phyloP scores from a whole-genome alignment of 805 yeast genomes.

The Pichia rugopelliculosa region DNA sequence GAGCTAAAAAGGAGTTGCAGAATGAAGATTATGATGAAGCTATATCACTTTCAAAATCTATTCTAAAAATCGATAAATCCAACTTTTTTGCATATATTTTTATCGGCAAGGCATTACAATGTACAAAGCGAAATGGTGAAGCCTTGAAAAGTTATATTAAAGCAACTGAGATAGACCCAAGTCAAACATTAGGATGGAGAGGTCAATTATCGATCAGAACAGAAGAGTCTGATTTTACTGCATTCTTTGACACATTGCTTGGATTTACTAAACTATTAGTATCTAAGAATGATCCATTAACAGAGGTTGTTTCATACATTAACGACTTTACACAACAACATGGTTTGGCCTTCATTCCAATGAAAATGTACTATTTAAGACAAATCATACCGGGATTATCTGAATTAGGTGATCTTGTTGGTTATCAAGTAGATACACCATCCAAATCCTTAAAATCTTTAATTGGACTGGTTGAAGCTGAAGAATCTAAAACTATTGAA shows the following conservation, averaged over 20 bases:
- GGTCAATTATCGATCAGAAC: conserved; percentile 53
- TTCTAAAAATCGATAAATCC: conserved; percentile 45
- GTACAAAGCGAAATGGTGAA: conserved; percentile 29
- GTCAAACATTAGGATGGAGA: conserved; percentile 67
- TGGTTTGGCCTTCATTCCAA: conserved; percentile 8
- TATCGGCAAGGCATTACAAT: conserved; percentile 60
- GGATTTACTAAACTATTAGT: conserved; percentile 36
- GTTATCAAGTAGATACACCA: conserved; percentile 39
- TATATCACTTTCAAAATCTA: conserved; percentile 17
- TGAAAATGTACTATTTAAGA: conserved; percentile 42
- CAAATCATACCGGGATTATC: conserved; percentile 48
- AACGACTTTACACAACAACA: conserved; percentile 35
- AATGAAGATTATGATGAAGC: conserved; percentile 8
- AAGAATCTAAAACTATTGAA: conserved; percentile 38
- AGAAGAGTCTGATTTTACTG: conserved; percentile 30
- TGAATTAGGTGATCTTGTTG: conserved; percentile 44
- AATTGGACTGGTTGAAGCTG: conserved; percentile 32
- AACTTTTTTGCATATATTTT: conserved; percentile 65
- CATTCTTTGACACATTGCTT: conserved; percentile 42
- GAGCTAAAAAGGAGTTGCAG: conserved; percentile 31
- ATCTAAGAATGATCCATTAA: conserved; percentile 37
- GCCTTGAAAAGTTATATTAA: conserved; percentile 39
- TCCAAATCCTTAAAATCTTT: conserved; percentile 38
- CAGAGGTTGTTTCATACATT: conserved; percentile 43
- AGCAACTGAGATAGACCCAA: conserved; percentile 45